Evolutionary conservation across 108 stramenopile genomes (phyloP).

Genomic region (Halocafeteria seosinensis): DNA sequence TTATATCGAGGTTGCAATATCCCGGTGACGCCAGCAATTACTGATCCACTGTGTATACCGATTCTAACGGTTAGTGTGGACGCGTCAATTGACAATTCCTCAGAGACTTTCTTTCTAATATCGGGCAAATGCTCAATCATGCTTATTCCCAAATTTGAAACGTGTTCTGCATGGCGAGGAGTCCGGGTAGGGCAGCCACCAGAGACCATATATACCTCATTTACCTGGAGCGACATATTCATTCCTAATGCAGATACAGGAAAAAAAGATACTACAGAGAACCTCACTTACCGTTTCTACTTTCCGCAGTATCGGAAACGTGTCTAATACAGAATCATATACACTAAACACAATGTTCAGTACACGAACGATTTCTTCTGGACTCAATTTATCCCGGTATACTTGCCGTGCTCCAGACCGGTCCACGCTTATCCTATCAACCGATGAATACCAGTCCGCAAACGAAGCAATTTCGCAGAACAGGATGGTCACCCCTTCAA

Average conservation of each 20-base stretch:
- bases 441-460: slow-evolving; percentile 1
- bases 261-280: no score
- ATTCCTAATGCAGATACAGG: no score
- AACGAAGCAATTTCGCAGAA: slow-evolving; percentile 16
- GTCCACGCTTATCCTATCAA: no score
- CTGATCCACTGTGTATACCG: slow-evolving; percentile 24
- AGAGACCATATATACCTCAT: slow-evolving; percentile 29
- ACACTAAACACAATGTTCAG: slow-evolving; percentile 11
- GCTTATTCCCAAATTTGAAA: slow-evolving; percentile 14
- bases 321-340: slow-evolving; percentile 15
- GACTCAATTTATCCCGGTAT: no score
- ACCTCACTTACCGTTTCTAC: slow-evolving; percentile 34
- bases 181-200: slow-evolving; percentile 13
- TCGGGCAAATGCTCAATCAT: slow-evolving; percentile 5
- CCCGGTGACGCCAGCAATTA: slow-evolving; percentile 31
- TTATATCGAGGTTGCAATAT: slow-evolving; percentile 19
- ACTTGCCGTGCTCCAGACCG: no score
- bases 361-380: slow-evolving; percentile 7
- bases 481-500: slow-evolving; percentile 14
- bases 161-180: slow-evolving; percentile 10
- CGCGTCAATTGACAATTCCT: not conserved
- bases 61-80: slow-evolving; percentile 14
- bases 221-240: no score
- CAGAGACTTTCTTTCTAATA: not conserved
- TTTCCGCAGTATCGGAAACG: slow-evolving; percentile 17